Evolutionary conservation across 2,329 filamentous ascomycete genomes (phyloP), one percentile per base, ranked within the genome.

Genomic region (Lasiodiplodia theobromae): DNA sequence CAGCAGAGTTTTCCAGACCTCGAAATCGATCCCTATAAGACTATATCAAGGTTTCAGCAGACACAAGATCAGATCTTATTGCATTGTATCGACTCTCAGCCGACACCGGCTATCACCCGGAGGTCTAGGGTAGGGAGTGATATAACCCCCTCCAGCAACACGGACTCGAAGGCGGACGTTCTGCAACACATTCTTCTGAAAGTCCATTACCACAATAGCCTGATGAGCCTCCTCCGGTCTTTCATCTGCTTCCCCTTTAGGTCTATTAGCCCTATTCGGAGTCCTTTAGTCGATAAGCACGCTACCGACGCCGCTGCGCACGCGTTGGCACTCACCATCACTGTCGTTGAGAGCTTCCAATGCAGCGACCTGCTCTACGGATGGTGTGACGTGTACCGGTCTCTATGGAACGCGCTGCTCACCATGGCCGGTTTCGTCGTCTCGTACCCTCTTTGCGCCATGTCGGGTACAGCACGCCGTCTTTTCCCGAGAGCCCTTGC

Each of bases 351-450:
- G 7, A 38, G 31, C 5, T 56, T 56, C 31, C 28, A 12, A 12
- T 11, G 2, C 0, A 16, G 31, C 18, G 53, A 38, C 18, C 14
- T 56, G 31, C 31, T 56, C 28, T 38, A 56, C 18, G 53, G 53
- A 4, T n/a, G 23, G 28, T 56, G 53, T 28, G 53, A 38, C 3
- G 3, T 56, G 6, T 56, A 56, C 5, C 53, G 37, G 6, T 31
- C 53, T 10, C 53, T 28, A 2, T 56, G 53, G 53, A 37, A 56
- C 3, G 28, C 53, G 3, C 21, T 56, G 7, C 31, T 56, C 1
- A 56, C 53, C 8, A 56, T 56, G 53, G 53, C 53, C n/a, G 53
- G 53, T 7, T 56, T 56, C 25, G 12, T 56, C 11, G 16, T 56
- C 7, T 56, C 53, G 18, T 56, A 56, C 31, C 53, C 53, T 3